Evolutionary conservation across 257 asterid species (phyloP).

Genomic region (Schizonepeta tenuifolia): DNA sequence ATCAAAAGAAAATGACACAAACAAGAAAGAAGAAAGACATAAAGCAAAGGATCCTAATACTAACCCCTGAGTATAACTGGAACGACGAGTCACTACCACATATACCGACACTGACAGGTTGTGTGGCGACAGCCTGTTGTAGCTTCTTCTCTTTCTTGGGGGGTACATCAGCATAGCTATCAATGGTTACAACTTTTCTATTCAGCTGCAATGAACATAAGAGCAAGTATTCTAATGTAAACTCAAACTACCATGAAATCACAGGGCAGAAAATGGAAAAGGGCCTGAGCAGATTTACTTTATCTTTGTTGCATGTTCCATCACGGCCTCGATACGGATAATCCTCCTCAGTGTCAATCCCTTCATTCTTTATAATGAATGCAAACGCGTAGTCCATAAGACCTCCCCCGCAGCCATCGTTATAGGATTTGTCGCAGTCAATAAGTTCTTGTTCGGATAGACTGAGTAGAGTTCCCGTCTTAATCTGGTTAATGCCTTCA

Average conservation of each 20-base stretch:
- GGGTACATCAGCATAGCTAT: slow-evolving; percentile 72
- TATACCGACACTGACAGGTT: slow-evolving; percentile 95
- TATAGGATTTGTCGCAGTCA: slow-evolving; percentile 82
- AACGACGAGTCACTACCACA: slow-evolving; percentile 78
- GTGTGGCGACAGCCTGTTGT: slow-evolving; percentile 73
- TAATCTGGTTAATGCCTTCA: slow-evolving; percentile 87
- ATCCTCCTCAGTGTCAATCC: slow-evolving; percentile 87
- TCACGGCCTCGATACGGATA: slow-evolving; percentile 71
- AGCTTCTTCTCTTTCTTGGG: slow-evolving; percentile 66
- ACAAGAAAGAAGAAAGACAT: neutral
- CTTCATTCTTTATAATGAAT: slow-evolving; percentile 70
- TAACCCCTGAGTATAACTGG: slow-evolving; percentile 81
- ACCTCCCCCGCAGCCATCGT: slow-evolving; percentile 89
- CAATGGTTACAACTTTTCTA: slow-evolving; percentile 77
- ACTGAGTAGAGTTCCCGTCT: slow-evolving; percentile 79
- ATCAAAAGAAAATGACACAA: neutral
- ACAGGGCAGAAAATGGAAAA: neutral
- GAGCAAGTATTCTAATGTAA: neutral
- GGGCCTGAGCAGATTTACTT: slow-evolving; percentile 43
- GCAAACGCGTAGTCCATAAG: slow-evolving; percentile 86
- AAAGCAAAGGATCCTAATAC: slow-evolving; percentile 18
- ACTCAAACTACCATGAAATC: neutral
- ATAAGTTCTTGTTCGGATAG: slow-evolving; percentile 94
- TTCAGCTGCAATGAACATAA: slow-evolving; percentile 57
- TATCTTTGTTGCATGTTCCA: slow-evolving; percentile 61